Evolutionary conservation across 2,329 filamentous ascomycete species (phyloP).

Genomic region (Hymenoscyphus infarciens): DNA sequence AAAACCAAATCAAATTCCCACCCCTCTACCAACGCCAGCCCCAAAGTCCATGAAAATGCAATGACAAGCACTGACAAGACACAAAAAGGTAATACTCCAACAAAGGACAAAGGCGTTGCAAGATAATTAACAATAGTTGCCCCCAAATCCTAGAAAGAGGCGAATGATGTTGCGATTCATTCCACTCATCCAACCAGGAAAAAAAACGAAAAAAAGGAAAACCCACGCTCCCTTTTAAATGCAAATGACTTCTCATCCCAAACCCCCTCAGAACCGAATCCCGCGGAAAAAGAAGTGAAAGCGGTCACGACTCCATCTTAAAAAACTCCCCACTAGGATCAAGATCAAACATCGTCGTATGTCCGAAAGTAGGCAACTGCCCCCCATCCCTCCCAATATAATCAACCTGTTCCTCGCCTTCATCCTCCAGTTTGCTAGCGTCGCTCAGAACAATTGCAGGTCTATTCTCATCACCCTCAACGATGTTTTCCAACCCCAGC

Average conservation of each 20-base stretch:
- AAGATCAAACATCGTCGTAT: conserved; percentile 3
- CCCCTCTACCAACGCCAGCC: too few species aligned
- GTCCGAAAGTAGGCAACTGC: not conserved
- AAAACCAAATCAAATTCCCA: too few species aligned
- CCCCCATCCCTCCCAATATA: not conserved
- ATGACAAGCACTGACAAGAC: too few species aligned
- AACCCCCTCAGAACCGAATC: not conserved
- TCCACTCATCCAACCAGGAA: conserved; percentile 3
- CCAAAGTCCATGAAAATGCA: too few species aligned
- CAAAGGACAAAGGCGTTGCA: too few species aligned
- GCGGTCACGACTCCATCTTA: conserved; percentile 7
- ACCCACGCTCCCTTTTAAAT: not conserved
- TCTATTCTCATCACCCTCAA: not conserved
- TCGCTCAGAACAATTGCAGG: not conserved
- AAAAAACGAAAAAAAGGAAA: not conserved
- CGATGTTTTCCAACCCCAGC: conserved; percentile 12
- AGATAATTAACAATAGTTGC: too few species aligned
- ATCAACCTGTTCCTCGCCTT: not conserved
- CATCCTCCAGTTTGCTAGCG: not conserved
- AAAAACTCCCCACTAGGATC: conserved; percentile 7
- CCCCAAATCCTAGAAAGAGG: too few species aligned
- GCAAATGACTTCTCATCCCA: not conserved
- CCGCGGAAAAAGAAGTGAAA: too few species aligned
- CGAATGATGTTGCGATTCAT: not conserved
- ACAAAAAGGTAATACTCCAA: too few species aligned